phyloP scores from a whole-genome alignment of 495 filamentous ascomycete species.

The Xylaria scruposa region DNA sequence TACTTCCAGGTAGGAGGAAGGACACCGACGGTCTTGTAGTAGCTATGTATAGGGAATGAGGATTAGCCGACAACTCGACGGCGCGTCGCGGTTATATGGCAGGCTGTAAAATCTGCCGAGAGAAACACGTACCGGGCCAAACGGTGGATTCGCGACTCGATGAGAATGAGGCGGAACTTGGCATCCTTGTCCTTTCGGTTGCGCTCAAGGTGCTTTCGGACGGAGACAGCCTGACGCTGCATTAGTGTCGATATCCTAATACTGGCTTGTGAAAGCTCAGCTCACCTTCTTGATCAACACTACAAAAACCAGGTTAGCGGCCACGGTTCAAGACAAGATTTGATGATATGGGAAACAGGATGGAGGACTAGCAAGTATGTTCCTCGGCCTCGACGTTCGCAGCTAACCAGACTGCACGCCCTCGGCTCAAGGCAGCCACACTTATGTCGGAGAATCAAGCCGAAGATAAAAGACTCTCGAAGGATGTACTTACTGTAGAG shows the following conservation, averaged over 20 bases:
- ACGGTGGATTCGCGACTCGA: constrained; percentile 99
- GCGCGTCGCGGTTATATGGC: neutral
- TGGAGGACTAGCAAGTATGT: neutral
- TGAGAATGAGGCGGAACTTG: constrained; percentile 99
- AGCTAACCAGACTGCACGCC: neutral
- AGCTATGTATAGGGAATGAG: constrained; percentile 14
- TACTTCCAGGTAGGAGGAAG: constrained; percentile 99
- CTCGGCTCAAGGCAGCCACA: neutral
- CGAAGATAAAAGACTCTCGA: neutral
- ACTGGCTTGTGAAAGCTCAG: constrained; percentile 29
- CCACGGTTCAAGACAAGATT: neutral
- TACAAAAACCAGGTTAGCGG: constrained; percentile 56
- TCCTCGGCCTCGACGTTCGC: neutral
- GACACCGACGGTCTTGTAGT: constrained; percentile 75
- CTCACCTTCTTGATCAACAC: constrained; percentile 98
- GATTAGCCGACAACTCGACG: neutral
- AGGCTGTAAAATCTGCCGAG: neutral
- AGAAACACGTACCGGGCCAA: constrained; percentile 67
- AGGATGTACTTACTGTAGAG: constrained; percentile 54
- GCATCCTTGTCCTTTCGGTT: constrained; percentile 99
- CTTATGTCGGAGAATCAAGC: neutral
- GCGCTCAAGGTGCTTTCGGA: constrained; percentile 99
- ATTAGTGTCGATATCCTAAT: constrained; percentile 21
- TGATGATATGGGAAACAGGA: neutral
- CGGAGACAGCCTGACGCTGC: constrained; percentile 78